Conservation (phyloP, 257 asterid genomes). For the Solanum habrochaites region DNA sequence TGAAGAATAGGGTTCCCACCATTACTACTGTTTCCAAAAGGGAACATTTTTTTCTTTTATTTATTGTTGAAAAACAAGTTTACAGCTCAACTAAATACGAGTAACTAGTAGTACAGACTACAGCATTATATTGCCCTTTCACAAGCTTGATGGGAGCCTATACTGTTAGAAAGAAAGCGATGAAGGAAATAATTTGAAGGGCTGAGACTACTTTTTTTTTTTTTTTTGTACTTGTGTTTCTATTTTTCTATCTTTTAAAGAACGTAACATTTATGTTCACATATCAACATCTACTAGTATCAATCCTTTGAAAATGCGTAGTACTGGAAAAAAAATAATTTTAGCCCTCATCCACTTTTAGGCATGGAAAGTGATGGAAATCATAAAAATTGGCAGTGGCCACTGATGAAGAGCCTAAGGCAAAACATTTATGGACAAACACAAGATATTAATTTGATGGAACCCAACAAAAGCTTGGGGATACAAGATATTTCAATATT, state of each 20-base stretch:
- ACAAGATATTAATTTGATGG: background rate
- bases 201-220: background rate
- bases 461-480: background rate
- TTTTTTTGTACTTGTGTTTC: background rate
- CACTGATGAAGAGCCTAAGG: background rate
- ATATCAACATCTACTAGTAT: background rate
- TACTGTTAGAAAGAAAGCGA: background rate
- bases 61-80: background rate
- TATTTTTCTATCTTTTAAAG: background rate
- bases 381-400: background rate
- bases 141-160: background rate
- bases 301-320: background rate
- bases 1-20: constrained; percentile 36
- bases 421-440: background rate
- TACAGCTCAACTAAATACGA: background rate
- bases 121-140: background rate
- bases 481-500: background rate
- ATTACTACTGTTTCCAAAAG: constrained; percentile 3
- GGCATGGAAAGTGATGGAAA: background rate
- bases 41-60: constrained; percentile 21
- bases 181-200: background rate
- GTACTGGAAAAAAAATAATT: background rate
- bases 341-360: background rate
- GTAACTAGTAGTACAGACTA: background rate
- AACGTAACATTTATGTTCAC: background rate